Evolutionary conservation across 2,329 filamentous ascomycete genomes (phyloP).

Genomic region (Colletotrichum sp.): DNA sequence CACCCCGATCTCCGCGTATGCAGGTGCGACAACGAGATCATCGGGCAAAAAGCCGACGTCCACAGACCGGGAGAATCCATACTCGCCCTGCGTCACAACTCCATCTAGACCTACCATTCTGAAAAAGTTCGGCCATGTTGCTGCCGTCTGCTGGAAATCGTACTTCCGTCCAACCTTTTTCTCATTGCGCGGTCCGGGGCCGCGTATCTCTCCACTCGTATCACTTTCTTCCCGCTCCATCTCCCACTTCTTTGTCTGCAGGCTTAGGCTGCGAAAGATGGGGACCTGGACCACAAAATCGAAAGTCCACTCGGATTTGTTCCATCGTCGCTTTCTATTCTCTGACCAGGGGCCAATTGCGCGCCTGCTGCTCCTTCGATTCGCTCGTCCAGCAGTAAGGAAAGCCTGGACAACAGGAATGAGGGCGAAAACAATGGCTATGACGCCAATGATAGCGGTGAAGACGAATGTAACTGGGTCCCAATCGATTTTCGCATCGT

Average conservation of each 20-base stretch:
- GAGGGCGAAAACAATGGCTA: not conserved
- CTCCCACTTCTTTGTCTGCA: too few relatives aligned
- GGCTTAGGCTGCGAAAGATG: not conserved
- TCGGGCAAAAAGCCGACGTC: not conserved
- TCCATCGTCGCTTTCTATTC: not conserved
- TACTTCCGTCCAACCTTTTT: not conserved
- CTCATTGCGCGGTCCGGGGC: not conserved
- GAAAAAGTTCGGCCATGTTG: not conserved
- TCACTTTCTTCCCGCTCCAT: too few relatives aligned
- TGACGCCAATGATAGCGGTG: not conserved
- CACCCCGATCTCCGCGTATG: not conserved
- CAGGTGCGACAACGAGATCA: not conserved
- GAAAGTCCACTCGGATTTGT: not conserved
- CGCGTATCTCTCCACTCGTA: not conserved
- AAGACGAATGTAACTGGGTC: not conserved
- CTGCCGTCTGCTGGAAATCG: not conserved
- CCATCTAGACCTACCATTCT: not conserved
- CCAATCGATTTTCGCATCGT: not conserved
- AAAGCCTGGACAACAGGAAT: not conserved
- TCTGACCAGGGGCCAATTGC: not conserved
- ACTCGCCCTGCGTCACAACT: not conserved
- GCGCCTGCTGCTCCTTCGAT: not conserved
- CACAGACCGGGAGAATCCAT: not conserved
- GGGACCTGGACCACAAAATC: not conserved
- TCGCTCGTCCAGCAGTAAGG: not conserved